Evolutionary conservation across 2,329 filamentous ascomycete genomes (phyloP).

Genomic region (Aureobasidium vineae): DNA sequence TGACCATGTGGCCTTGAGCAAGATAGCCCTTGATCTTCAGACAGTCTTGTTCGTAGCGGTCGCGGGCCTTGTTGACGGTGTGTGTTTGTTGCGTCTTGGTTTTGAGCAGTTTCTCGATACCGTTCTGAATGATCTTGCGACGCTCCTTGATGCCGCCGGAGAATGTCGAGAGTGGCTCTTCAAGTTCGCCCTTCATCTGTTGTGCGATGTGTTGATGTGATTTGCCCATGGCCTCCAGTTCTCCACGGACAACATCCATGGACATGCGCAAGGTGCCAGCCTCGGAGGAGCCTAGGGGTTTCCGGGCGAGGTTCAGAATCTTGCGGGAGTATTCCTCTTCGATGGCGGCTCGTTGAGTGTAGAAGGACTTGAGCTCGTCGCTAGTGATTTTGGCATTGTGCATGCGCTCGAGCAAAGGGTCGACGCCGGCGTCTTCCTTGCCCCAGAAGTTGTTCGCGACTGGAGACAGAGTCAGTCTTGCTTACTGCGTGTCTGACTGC

Average conservation of each 20-base stretch:
- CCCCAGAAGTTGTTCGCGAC: constrained; percentile 99
- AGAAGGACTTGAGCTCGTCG: constrained; percentile 91
- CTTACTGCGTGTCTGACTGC: background rate
- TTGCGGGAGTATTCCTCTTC: constrained; percentile 97
- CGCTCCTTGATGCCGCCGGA: constrained; percentile 94
- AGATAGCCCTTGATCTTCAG: constrained; percentile 98
- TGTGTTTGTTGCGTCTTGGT: constrained; percentile 89
- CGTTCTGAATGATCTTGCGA: constrained; percentile 91
- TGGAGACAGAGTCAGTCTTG: constrained; percentile 45
- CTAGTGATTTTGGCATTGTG: constrained; percentile 89
- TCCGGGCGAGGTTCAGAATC: constrained; percentile 78
- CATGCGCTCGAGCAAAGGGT: constrained; percentile 90
- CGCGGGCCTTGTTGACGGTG: constrained; percentile 88
- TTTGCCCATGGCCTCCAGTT: constrained; percentile 92
- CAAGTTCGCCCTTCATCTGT: constrained; percentile 95
- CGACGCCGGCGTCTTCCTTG: constrained; percentile 95
- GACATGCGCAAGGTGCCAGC: constrained; percentile 78
- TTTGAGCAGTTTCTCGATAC: constrained; percentile 92
- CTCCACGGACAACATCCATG: constrained; percentile 80
- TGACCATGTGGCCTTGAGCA: constrained; percentile 98
- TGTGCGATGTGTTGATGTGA: constrained; percentile 84
- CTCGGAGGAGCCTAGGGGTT: constrained; percentile 85
- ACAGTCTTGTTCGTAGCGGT: constrained; percentile 96
- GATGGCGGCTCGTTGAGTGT: constrained; percentile 83
- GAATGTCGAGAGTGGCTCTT: constrained; percentile 90